These are phyloP conservation scores for Biscogniauxia sp. DNA, from an alignment of 2,329 filamentous ascomycete genomes.

Conservation along the genomic window DNA sequence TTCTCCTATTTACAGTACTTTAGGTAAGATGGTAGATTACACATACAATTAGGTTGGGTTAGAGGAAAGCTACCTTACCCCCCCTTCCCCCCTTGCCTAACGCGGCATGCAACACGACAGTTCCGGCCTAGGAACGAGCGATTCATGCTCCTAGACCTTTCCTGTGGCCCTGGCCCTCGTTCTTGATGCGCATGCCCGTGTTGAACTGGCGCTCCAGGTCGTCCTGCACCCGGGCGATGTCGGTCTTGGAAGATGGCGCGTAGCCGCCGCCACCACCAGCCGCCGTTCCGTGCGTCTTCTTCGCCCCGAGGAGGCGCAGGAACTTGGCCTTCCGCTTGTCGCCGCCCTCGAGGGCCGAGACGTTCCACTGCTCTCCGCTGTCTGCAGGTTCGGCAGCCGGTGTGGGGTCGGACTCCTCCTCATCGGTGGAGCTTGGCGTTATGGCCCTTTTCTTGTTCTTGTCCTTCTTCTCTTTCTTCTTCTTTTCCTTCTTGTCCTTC, in stretches of 20 bases:
- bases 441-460: conserved; percentile 18
- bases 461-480: conserved; percentile 21
- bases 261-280: conserved; percentile 5
- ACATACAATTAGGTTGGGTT: too few species aligned
- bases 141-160: conserved; percentile 50
- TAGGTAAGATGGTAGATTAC: too few species aligned
- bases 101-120: too few species aligned
- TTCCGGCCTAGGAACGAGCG: background rate
- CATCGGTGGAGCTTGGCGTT: background rate
- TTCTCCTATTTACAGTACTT: too few species aligned
- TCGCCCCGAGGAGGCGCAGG: conserved; percentile 54
- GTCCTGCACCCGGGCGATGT: conserved; percentile 37
- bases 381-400: conserved; percentile 25
- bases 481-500: conserved; percentile 26
- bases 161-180: conserved; percentile 47
- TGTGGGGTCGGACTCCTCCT: conserved; percentile 13
- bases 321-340: conserved; percentile 54
- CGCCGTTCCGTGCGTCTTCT: conserved; percentile 33
- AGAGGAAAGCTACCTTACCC: too few species aligned
- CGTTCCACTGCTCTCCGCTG: conserved; percentile 49
- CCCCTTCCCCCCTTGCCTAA: too few species aligned
- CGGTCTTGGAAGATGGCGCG: conserved; percentile 19
- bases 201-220: conserved; percentile 59
- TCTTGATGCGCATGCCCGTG: conserved; percentile 55
- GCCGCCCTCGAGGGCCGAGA: conserved; percentile 50